phyloP scores from a whole-genome alignment of 805 yeast genomes.

The Nakazawaea ernobii region DNA sequence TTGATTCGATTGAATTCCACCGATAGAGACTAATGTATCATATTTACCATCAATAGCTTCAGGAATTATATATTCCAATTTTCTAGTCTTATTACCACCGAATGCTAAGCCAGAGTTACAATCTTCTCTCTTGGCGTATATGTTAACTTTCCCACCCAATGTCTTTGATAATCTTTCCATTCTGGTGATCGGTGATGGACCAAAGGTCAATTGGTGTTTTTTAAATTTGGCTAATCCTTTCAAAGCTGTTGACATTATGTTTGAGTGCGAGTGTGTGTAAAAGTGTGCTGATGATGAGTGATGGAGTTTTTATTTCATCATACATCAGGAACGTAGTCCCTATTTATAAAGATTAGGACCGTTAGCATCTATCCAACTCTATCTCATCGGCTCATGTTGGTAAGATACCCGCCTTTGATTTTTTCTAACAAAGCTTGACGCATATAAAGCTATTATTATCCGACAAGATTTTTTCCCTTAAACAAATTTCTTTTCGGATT shows the following conservation, averaged over 20 bases:
- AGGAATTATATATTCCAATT: constrained; percentile 28
- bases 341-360: too few species aligned
- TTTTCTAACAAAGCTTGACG: background rate
- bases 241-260: constrained; percentile 3
- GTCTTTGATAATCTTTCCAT: constrained; percentile 23
- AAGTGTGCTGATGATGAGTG: background rate
- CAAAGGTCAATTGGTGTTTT: constrained; percentile 25
- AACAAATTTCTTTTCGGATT: too few species aligned
- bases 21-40: constrained; percentile 29
- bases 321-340: too few species aligned
- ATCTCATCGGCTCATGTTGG: background rate
- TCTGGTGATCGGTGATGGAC: constrained; percentile 28
- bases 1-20: constrained; percentile 30
- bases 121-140: constrained; percentile 29
- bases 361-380: too few species aligned
- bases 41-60: constrained; percentile 27
- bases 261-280: background rate
- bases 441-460: background rate
- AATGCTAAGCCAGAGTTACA: constrained; percentile 29
- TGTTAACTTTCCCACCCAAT: constrained; percentile 26
- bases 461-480: background rate
- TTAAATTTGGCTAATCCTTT: constrained; percentile 15
- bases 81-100: constrained; percentile 29
- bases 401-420: background rate
- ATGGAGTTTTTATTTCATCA: too few species aligned